These are phyloP conservation scores for Cercospora sp. DNA, from an alignment of 2,329 filamentous ascomycete genomes.

Conservation along the genomic window DNA sequence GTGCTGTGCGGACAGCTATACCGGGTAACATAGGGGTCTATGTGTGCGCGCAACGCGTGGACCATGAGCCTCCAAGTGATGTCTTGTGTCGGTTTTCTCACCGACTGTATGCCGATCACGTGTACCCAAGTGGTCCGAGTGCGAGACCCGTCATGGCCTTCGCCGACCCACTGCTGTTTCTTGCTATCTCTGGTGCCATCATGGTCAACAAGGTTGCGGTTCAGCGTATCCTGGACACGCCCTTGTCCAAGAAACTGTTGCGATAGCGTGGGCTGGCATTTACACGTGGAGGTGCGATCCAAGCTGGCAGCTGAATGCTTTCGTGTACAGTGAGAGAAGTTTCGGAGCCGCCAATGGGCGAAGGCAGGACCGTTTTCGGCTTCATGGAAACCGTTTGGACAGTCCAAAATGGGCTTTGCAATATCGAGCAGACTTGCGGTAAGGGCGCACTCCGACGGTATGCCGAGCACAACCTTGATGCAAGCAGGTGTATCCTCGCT, in stretches of 20 bases:
- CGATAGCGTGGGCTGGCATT: neutral
- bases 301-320: neutral
- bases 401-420: neutral
- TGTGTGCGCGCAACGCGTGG: neutral
- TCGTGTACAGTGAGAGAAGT: neutral
- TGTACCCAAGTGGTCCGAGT: neutral
- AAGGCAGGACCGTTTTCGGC: neutral
- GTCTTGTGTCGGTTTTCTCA: neutral
- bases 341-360: neutral
- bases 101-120: neutral
- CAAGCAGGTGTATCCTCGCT: neutral
- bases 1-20: neutral
- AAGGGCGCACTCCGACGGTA: neutral
- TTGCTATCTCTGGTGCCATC: neutral
- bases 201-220: neutral
- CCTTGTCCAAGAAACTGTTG: neutral
- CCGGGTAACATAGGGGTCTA: neutral
- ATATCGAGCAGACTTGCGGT: neutral
- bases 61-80: neutral
- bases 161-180: neutral
- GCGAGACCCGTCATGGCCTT: neutral
- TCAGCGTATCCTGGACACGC: neutral
- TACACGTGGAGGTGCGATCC: neutral
- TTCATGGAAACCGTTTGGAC: neutral
- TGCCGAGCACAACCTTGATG: neutral